A percentile compares a stretch with the other conserved stretches of the same genome.
phyloP scores from a whole-genome alignment of 768 basidiomycete species.

The Lyophyllum semitale region DNA sequence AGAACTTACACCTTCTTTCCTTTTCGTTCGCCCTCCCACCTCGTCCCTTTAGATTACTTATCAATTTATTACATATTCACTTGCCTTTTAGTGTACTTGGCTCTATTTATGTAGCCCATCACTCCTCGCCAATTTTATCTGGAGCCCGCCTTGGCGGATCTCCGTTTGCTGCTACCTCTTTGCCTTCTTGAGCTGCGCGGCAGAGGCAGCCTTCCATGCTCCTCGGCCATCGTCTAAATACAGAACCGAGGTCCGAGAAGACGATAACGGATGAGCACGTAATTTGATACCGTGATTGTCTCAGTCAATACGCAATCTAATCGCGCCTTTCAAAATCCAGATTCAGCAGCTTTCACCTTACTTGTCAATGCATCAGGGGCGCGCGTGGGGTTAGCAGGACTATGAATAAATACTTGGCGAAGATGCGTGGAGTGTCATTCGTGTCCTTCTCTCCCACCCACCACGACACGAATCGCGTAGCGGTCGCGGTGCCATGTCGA shows the following conservation, averaged over 20 bases:
- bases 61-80: too few relatives aligned
- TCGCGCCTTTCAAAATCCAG: background rate
- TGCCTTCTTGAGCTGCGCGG: too few relatives aligned
- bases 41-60: too few relatives aligned
- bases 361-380: background rate
- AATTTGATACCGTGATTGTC: background rate
- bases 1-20: too few relatives aligned
- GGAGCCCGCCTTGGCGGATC: too few relatives aligned
- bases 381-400: background rate
- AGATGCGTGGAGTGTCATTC: background rate
- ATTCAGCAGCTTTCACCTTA: background rate
- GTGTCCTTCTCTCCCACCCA: background rate
- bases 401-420: background rate
- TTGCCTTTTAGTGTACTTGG: too few relatives aligned
- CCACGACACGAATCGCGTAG: background rate
- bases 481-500: constrained; percentile 3
- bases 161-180: too few relatives aligned
- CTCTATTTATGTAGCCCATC: too few relatives aligned
- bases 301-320: background rate
- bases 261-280: background rate
- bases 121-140: too few relatives aligned
- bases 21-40: too few relatives aligned
- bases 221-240: background rate
- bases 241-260: background rate
- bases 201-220: too few relatives aligned